Evolutionary conservation across 106 monocot species (phyloP), one percentile per base, ranked within the genome.

Genomic region (Ottelia alismoides): DNA sequence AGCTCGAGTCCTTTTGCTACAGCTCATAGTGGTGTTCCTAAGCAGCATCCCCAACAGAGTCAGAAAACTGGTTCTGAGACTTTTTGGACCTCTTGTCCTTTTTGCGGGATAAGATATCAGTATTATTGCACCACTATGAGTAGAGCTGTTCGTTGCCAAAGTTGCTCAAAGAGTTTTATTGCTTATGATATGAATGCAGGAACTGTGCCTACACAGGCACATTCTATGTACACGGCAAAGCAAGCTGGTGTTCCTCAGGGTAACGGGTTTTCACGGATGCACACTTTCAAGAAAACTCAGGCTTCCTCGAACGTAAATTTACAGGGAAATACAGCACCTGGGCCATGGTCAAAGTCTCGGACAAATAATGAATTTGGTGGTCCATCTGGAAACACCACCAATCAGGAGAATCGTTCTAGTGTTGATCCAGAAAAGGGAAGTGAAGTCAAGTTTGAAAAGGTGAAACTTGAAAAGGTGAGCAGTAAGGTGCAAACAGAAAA

Each of bases 51-150:
- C n/a, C n/a, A n/a, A n/a, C n/a, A n/a, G n/a, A n/a, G n/a, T n/a
- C n/a, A n/a, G n/a, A n/a, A n/a, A n/a, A n/a, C n/a, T n/a, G n/a
- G n/a, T n/a, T n/a, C n/a, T n/a, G n/a, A n/a, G n/a, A n/a, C n/a
- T n/a, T n/a, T n/a, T n/a, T n/a, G n/a, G n/a, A n/a, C n/a, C n/a
- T n/a, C n/a, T n/a, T n/a, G n/a, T n/a, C 77, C 61, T 28, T 63
- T 73, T 19, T 21, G 44, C 19, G 11, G 72, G 19, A 25, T 47
- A 28, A 27, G 46, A n/a, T 10, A 22, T 68, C 20, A 18, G 11
- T 66, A 60, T 29, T 70, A 78, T 19, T 92, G 85, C 46, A 86
- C 86, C 86, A 82, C n/a, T n/a, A 85, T 0, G 56, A 53, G 24
- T 92, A 86, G 25, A 46, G 62, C 21, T 25, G 18, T 27, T 92